phyloP scores from a whole-genome alignment of 495 filamentous ascomycete genomes.

The Bathelium albidoporum region DNA sequence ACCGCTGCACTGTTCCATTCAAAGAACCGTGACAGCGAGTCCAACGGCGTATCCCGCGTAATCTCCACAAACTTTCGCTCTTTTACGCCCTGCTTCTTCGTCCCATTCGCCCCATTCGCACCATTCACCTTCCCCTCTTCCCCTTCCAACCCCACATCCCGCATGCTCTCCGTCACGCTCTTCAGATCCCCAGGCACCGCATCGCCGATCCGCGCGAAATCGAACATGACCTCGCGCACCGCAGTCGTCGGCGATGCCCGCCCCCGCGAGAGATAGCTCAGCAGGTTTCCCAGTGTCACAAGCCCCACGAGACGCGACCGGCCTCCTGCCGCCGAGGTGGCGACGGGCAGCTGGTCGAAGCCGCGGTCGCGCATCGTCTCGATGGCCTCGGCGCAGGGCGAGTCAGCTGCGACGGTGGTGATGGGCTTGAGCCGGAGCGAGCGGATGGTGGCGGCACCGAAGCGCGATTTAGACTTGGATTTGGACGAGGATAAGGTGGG shows the following conservation, averaged over 20 bases:
- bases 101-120: constrained; percentile 5
- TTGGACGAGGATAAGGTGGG: too few relatives aligned
- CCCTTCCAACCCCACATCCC: constrained; percentile 9
- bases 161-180: constrained; percentile 64
- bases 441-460: constrained; percentile 62
- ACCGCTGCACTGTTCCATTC: constrained; percentile 96
- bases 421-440: constrained; percentile 83
- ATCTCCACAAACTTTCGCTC: constrained; percentile 82
- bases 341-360: constrained; percentile 92
- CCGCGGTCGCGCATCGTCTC: constrained; percentile 95
- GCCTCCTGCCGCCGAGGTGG: constrained; percentile 48
- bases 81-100: constrained; percentile 18
- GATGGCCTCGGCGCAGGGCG: constrained; percentile 69
- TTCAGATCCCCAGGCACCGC: constrained; percentile 16
- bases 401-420: constrained; percentile 61
- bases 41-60: constrained; percentile 76
- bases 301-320: constrained; percentile 76
- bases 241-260: constrained; percentile 60
- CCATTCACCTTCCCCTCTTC: constrained; percentile 3
- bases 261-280: constrained; percentile 75
- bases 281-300: constrained; percentile 87
- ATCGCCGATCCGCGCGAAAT: constrained; percentile 76
- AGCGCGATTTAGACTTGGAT: constrained; percentile 39
- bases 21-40: constrained; percentile 78
- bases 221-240: constrained; percentile 89